phyloP scores from a whole-genome alignment of 306 rosid genomes.

The Casuarina glauca region DNA sequence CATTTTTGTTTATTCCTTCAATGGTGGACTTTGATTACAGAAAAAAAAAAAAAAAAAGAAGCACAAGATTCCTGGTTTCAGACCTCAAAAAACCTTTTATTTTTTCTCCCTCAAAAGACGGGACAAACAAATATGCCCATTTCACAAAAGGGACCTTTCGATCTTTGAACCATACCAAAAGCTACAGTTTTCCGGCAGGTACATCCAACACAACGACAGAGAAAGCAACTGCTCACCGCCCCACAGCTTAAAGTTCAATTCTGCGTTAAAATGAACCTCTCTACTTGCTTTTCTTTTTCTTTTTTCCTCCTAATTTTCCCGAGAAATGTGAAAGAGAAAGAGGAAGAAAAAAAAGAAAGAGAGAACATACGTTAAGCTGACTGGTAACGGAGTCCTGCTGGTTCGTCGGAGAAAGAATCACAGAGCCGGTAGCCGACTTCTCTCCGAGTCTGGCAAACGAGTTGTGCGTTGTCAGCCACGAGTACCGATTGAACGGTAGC shows the following conservation, averaged over 20 bases:
- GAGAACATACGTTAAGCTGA: slow-evolving; percentile 73
- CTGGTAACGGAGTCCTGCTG: slow-evolving; percentile 80
- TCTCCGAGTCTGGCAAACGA: slow-evolving; percentile 69
- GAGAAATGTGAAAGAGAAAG: slow-evolving; percentile 6
- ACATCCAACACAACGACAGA: slow-evolving; percentile 26
- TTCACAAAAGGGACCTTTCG: slow-evolving; percentile 25
- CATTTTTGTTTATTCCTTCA: too few species aligned
- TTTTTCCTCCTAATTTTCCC: slow-evolving; percentile 26
- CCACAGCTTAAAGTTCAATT: slow-evolving; percentile 18
- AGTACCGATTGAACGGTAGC: slow-evolving; percentile 78
- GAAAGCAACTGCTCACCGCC: slow-evolving; percentile 11
- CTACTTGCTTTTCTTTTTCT: slow-evolving; percentile 24
- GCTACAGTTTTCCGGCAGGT: slow-evolving; percentile 40
- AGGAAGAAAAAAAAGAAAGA: not conserved
- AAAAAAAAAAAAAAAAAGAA: too few species aligned
- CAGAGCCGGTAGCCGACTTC: slow-evolving; percentile 64
- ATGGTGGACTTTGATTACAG: not conserved
- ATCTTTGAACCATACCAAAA: slow-evolving; percentile 23
- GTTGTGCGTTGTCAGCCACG: slow-evolving; percentile 92
- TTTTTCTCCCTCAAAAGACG: not conserved
- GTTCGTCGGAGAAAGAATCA: slow-evolving; percentile 62
- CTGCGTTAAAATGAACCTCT: not conserved
- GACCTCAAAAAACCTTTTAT: not conserved
- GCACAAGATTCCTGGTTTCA: not conserved
- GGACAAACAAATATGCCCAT: not conserved